Evolutionary conservation across 1,284 basidiomycete species (phyloP).

Genomic region (Naganishia liquefaciens): DNA sequence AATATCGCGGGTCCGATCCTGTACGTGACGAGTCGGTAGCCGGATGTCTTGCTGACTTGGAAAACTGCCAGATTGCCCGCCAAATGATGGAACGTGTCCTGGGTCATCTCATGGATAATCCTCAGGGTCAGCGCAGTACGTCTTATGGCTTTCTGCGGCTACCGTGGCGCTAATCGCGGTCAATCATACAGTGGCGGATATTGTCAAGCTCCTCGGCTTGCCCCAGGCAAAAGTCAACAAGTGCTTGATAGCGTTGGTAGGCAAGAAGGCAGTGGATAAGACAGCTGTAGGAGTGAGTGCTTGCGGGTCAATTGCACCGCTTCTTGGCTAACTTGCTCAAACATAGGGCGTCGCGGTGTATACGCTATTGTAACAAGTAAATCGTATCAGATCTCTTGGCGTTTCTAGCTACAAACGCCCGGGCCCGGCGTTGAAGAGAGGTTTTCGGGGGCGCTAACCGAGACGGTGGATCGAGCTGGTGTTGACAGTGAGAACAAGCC

Average conservation of each 20-base stretch:
- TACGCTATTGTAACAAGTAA: background rate
- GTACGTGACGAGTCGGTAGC: constrained; percentile 55
- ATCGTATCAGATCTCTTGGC: background rate
- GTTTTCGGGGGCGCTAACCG: too few species aligned
- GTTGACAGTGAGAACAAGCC: too few species aligned
- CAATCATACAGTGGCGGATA: constrained; percentile 65
- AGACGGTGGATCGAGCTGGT: too few species aligned
- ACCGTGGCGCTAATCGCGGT: background rate
- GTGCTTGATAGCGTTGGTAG: constrained; percentile 84
- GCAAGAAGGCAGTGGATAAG: constrained; percentile 80
- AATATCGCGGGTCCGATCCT: constrained; percentile 84
- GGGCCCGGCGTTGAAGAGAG: too few species aligned
- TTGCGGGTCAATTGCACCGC: background rate
- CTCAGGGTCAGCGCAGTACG: constrained; percentile 44
- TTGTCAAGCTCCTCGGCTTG: constrained; percentile 76
- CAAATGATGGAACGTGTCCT: constrained; percentile 73
- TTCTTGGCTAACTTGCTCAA: background rate
- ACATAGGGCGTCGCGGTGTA: constrained; percentile 14
- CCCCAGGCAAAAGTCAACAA: constrained; percentile 88
- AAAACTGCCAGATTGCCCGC: constrained; percentile 53
- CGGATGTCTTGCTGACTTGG: background rate
- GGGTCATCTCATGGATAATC: constrained; percentile 46
- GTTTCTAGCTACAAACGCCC: too few species aligned
- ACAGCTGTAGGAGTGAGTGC: constrained; percentile 53
- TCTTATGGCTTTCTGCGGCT: background rate